These are phyloP conservation scores for Exophiala dermatitidis DNA, from an alignment of 2,329 filamentous ascomycete genomes.

Conservation along the genomic window DNA sequence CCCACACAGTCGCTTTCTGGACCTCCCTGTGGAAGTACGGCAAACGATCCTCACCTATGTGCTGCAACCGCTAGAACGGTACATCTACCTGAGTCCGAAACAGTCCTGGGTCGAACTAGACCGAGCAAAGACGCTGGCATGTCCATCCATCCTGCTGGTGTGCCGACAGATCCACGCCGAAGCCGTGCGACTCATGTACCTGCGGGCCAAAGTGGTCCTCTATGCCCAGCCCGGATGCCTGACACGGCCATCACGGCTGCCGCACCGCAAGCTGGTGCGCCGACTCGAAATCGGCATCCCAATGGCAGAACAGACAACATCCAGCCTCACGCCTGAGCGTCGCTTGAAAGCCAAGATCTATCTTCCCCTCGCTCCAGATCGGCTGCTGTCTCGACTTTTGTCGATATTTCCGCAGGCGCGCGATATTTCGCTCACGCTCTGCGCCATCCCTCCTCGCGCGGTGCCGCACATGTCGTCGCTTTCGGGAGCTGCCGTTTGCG, in stretches of 20 bases:
- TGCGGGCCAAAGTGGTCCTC: not conserved
- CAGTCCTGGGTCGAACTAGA: not conserved
- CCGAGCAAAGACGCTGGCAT: not conserved
- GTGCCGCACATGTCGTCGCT: not conserved
- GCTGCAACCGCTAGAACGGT: not conserved
- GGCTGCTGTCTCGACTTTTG: not conserved
- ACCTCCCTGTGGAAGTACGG: slow-evolving; percentile 1
- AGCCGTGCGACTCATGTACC: not conserved
- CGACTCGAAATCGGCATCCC: not conserved
- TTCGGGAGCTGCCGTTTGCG: not conserved
- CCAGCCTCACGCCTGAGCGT: not conserved
- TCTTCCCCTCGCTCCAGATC: not conserved
- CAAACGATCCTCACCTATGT: not conserved
- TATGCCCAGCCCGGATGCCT: not conserved
- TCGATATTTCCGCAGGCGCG: not conserved
- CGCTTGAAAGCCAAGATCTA: slow-evolving; percentile 1
- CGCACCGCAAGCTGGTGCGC: not conserved
- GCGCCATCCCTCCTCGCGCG: not conserved
- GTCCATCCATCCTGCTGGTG: not conserved
- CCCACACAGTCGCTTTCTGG: not conserved
- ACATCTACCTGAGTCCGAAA: not conserved
- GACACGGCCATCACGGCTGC: not conserved
- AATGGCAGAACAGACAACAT: not conserved
- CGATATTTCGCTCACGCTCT: not conserved
- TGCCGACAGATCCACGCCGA: slow-evolving; percentile 1